These are phyloP conservation scores for Boletus vinaceobasis DNA, from an alignment of 768 basidiomycete species.

Conservation along the genomic window DNA sequence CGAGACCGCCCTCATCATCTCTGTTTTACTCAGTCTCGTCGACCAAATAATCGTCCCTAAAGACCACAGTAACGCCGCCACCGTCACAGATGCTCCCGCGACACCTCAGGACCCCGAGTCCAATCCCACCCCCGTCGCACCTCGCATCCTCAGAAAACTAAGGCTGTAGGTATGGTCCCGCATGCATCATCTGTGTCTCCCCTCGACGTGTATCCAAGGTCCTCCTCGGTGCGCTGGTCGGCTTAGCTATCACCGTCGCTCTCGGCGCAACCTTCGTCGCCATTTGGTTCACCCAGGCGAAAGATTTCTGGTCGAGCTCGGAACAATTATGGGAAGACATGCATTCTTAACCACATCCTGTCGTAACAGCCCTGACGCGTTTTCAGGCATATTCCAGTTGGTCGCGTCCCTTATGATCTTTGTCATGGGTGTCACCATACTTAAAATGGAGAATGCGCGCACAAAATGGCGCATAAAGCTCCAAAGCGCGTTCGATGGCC, in stretches of 20 bases:
- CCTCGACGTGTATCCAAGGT: constrained; percentile 44
- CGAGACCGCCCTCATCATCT: constrained; percentile 89
- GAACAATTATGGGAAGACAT: constrained; percentile 93
- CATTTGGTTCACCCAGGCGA: constrained; percentile 90
- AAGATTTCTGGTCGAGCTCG: constrained; percentile 77
- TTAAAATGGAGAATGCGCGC: constrained; percentile 92
- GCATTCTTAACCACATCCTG: background rate
- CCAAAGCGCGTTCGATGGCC: constrained; percentile 65
- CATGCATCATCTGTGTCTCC: background rate
- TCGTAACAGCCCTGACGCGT: background rate
- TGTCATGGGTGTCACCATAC: constrained; percentile 90
- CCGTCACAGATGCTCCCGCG: background rate
- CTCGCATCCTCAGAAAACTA: constrained; percentile 61
- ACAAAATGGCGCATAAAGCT: constrained; percentile 95
- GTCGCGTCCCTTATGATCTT: constrained; percentile 82
- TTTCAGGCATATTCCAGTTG: constrained; percentile 61
- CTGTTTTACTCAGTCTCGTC: constrained; percentile 88
- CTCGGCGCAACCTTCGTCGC: constrained; percentile 93
- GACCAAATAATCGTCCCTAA: constrained; percentile 63
- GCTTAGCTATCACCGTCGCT: constrained; percentile 73
- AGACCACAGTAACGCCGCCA: background rate
- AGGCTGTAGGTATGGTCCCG: constrained; percentile 52
- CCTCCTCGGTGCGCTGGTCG: constrained; percentile 67
- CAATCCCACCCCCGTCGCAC: constrained; percentile 32
- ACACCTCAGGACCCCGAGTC: constrained; percentile 9